Base-by-base conservation (phyloP, 1,284 basidiomycete species). In the Takashimella koratensis region DNA sequence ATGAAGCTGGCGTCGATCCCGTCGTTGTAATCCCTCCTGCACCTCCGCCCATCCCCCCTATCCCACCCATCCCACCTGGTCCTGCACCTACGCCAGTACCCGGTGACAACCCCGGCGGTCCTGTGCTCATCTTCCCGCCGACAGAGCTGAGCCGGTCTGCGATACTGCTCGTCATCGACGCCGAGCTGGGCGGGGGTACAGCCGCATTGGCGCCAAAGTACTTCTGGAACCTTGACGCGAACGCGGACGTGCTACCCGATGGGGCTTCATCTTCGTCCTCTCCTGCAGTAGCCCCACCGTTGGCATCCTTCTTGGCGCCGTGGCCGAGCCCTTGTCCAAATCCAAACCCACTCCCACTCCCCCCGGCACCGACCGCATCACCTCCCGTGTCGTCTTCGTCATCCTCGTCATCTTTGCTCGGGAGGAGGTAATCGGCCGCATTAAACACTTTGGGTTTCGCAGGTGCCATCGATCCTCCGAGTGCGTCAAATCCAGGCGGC, bases 211-310 rank as follows among this genome's bases (percentile, higher is more conserved):
- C 25, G 23, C 60, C 62, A 50, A 75, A 75, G 61, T 72, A 73
- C 25, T 59, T 58, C 51, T 71, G 69, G 58, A 75, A 75, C 0
- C 73, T 65, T 51, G 66, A 68, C 23, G 58, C 54, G 56, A 69
- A 70, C 2, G 59, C 66, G 16, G 53, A 60, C 12, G 40, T 45
- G n/a, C n/a, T 12, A 51, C 24, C 4, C 49, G 46, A 22, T 50
- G 21, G 2, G 53, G 23, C 47, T 54, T 46, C 44, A 49, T 39
- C 39, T 54, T 44, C 6, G 46, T 27, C 36, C 43, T 52, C n/a
- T 56, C 36, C 39, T 59, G 30, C 16, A 8, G 30, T 16, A 8
- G 30, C 30, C 8, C 30, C 30, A 36, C 30, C 30, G 16, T 36
- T 36, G 16, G 16, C 16, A 36, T 36, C 30, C 30, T 16, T 36